Evolutionary conservation across 108 stramenopile genomes (phyloP), one percentile per base, ranked within the genome.

Genomic region (Pseudonitzschia pungens): DNA sequence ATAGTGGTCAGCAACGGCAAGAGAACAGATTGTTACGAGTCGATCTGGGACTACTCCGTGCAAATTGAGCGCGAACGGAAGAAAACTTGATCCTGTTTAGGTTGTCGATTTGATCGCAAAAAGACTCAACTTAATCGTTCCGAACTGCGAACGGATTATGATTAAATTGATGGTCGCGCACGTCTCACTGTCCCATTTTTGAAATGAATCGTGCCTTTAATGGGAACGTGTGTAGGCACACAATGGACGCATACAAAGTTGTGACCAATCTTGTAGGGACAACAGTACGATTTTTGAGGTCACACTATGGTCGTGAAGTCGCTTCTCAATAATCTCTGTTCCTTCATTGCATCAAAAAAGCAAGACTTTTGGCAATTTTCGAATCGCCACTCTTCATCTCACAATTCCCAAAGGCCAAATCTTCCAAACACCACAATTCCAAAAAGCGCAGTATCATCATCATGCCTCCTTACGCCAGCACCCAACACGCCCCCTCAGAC

Each of bases 401-500:
- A 48, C 45, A 48, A 48, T 48, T 48, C 6, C 7, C 45, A 48
- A 18, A 18, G 45, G 14, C 2, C 16, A 1, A 18, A 48, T 48
- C 14, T 48, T 12, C 10, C 45, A 48, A 48, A 48, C 45, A 18
- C 45, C 18, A 1, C 3, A 48, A 48, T 14, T 48, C 45, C 45
- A 18, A 48, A 12, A 48, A 48, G 10, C 45, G 1, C 45, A 48
- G 18, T 10, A 48, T 12, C 2, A 12, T 11, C 45, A 57, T 21
- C 26, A 57, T 57, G 56, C 56, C 56, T 57, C 56, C 56, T 26
- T 57, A 57, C 56, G 26, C 56, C 24, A 24, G 11, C n/a, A 1
- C 20, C 24, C 45, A 48, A 48, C 9, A 48, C 14, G 3, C 14
- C 45, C 45, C 5, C 45, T 11, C 1, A 14, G 45, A 48, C 56